phyloP scores from a whole-genome alignment of 805 yeast species.

The Yarrowia yakushimensis region DNA sequence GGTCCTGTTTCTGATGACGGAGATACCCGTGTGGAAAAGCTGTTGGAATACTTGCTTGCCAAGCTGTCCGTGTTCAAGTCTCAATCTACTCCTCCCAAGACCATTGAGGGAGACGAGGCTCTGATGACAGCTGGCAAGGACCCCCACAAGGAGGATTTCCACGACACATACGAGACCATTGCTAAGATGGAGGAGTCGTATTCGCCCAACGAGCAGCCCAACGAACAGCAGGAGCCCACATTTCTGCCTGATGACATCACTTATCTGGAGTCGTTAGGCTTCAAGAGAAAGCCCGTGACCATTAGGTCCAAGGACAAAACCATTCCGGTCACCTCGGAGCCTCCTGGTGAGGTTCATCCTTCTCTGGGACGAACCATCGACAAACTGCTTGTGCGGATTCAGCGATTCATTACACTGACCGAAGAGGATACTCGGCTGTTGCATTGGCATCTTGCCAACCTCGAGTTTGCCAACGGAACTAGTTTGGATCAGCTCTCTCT shows the following conservation, averaged over 20 bases:
- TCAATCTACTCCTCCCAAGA: constrained; percentile 36
- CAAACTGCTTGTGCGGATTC: constrained; percentile 37
- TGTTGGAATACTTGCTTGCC: constrained; percentile 40
- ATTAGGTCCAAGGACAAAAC: constrained; percentile 23
- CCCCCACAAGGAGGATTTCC: constrained; percentile 37
- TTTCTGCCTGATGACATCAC: constrained; percentile 33
- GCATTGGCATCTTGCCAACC: constrained; percentile 43
- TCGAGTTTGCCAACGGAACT: constrained; percentile 41
- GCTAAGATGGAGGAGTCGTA: constrained; percentile 41
- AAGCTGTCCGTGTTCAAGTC: constrained; percentile 39
- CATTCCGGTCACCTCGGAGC: constrained; percentile 38
- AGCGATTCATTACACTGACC: constrained; percentile 36
- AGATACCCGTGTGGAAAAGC: constrained; percentile 37
- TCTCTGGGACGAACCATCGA: constrained; percentile 41
- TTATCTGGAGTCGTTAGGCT: constrained; percentile 36
- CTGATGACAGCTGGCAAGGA: constrained; percentile 41
- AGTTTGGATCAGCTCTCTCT: constrained; percentile 38
- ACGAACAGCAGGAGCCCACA: constrained; percentile 31
- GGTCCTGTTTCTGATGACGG: constrained; percentile 34
- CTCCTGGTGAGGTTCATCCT: constrained; percentile 38
- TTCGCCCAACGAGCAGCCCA: constrained; percentile 31
- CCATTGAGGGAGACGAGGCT: constrained; percentile 40
- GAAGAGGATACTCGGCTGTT: constrained; percentile 39
- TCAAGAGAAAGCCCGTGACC: constrained; percentile 26
- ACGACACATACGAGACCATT: constrained; percentile 37